Conservation (phyloP, 1,284 basidiomycete species). For the Vanrija humicola region DNA sequence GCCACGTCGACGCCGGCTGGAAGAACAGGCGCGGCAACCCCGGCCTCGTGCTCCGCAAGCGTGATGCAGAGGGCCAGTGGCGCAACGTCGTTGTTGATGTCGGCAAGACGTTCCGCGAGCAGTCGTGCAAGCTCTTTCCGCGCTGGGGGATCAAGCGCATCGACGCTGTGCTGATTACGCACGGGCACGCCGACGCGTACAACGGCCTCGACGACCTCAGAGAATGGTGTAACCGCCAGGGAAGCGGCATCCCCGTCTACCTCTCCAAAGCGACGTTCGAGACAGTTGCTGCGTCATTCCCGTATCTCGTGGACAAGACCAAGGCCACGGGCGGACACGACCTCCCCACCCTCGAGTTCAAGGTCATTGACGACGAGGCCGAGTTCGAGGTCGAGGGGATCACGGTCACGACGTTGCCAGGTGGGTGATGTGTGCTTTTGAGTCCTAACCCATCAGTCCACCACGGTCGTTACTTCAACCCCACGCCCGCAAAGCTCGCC, state of each 20-base stretch:
- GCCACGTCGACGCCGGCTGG: slow-evolving; percentile 37
- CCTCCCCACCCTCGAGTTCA: slow-evolving; percentile 39
- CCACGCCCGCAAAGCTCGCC: slow-evolving; percentile 5
- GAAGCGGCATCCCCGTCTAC: slow-evolving; percentile 39
- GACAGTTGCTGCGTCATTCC: slow-evolving; percentile 41
- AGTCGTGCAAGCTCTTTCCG: slow-evolving; percentile 44
- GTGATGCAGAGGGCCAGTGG: slow-evolving; percentile 16
- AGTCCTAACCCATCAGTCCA: slow-evolving; percentile 17
- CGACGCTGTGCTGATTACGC: slow-evolving; percentile 50
- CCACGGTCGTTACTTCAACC: slow-evolving; percentile 22
- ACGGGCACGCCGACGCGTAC: slow-evolving; percentile 48
- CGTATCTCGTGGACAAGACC: slow-evolving; percentile 47
- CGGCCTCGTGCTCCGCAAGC: slow-evolving; percentile 31
- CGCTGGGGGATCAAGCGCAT: slow-evolving; percentile 45
- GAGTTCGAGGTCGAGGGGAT: slow-evolving; percentile 39
- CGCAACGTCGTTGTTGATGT: slow-evolving; percentile 50
- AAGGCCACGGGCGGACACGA: slow-evolving; percentile 51
- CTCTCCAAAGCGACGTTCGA: slow-evolving; percentile 39
- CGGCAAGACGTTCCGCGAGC: slow-evolving; percentile 50
- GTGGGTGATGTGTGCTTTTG: slow-evolving; percentile 12
- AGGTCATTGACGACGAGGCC: slow-evolving; percentile 38
- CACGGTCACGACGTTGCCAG: slow-evolving; percentile 32
- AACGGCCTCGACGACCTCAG: slow-evolving; percentile 40
- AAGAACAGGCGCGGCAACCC: slow-evolving; percentile 49
- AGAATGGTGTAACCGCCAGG: slow-evolving; percentile 45